Evolutionary conservation across 768 basidiomycete genomes (phyloP), one percentile per base, ranked within the genome.

Genomic region (Lentinula sp.): DNA sequence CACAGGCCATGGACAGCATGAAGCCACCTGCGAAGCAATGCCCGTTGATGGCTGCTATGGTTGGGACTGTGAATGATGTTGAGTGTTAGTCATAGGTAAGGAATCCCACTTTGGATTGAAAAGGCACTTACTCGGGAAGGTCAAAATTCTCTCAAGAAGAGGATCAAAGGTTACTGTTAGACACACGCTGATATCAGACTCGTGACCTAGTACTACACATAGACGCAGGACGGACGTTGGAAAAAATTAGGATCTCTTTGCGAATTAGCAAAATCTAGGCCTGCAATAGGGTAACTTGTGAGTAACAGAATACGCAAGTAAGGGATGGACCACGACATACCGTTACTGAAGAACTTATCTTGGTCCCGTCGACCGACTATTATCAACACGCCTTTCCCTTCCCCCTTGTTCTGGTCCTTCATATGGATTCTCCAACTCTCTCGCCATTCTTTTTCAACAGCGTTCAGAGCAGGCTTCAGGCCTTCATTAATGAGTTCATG

Each of bases 281-380:
- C 88, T 89, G 61, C 3, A 53, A 52, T 28, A 42, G 55, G 50
- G 42, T 46, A 48, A 32, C 59, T 52, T 12, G 55, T 59, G 16
- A 63, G n/a, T 28, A 55, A 28, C 32, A 41, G 18, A 39, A 9
- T 23, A 18, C 35, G 23, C 8, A 35, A 55, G 28, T 55, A 43
- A 20, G 42, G 63, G 35, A 13, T 20, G 53, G 50, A 42, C 20
- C 33, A 16, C 5, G 32, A 62, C 76, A 33, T 60, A 83, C 91
- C 91, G 65, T 92, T 93, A 73, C 88, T 91, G 72, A 94, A 94
- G 78, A 92, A 94, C 72, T 93, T 94, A 71, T 93, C 85, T 70
- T 94, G 91, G 62, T 80, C 78, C 63, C 77, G 79, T 62, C 82
- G 84, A 3, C 92, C 91, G 6, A 90, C 85, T 57, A 94, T 86